phyloP scores from a whole-genome alignment of 2,329 filamentous ascomycete species.

The Paecilomyces fulvus region DNA sequence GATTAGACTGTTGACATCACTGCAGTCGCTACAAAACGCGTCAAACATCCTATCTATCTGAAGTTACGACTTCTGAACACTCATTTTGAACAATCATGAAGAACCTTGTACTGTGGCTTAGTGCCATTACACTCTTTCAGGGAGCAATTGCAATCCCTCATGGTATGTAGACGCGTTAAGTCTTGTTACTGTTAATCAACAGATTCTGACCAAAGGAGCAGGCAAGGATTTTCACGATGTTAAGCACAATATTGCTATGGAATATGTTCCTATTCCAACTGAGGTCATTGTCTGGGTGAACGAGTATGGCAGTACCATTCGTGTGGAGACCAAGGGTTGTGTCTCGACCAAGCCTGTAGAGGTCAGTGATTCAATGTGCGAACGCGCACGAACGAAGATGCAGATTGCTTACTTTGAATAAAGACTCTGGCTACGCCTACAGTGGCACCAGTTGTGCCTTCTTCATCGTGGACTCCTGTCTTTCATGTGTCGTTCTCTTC shows the following conservation, averaged over 20 bases:
- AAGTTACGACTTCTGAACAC: not conserved
- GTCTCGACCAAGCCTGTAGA: not conserved
- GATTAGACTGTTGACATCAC: not conserved
- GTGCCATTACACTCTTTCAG: not conserved
- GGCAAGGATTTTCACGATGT: not conserved
- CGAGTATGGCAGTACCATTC: conserved; percentile 4
- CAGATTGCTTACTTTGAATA: not conserved
- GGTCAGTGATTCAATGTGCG: not conserved
- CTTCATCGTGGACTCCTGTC: not conserved
- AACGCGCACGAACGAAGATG: not conserved
- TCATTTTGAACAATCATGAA: not conserved
- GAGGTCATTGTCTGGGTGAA: conserved; percentile 5
- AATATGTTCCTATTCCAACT: conserved; percentile 3
- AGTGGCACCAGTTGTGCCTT: not conserved
- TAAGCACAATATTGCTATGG: not conserved
- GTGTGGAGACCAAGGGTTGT: conserved; percentile 1
- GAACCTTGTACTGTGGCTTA: not conserved
- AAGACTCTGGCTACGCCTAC: not conserved
- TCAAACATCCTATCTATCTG: not conserved
- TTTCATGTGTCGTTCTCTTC: not conserved
- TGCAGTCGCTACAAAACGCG: not conserved
- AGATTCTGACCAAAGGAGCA: not conserved
- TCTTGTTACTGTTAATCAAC: not conserved
- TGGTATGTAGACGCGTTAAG: not conserved
- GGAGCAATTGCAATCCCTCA: not conserved